Percentiles rank a stretch among this genome's conserved stretches.
These are phyloP conservation scores for Hymenochaete sp. DNA, from an alignment of 1,284 basidiomycete species.

Conservation along the genomic window DNA sequence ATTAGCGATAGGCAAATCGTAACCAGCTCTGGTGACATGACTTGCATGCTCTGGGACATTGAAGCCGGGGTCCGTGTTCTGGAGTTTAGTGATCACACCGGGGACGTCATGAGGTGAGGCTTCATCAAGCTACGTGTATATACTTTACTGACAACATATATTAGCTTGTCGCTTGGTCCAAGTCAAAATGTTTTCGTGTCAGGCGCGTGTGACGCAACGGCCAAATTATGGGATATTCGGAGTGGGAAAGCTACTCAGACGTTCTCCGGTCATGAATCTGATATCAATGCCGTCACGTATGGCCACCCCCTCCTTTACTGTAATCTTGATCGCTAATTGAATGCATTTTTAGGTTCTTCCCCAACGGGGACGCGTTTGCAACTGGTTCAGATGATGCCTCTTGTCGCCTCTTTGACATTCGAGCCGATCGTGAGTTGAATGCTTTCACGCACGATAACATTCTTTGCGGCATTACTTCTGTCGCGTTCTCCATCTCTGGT, in stretches of 20 bases:
- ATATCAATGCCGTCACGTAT: conserved; percentile 97
- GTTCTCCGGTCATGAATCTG: conserved; percentile 97
- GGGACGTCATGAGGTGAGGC: conserved; percentile 94
- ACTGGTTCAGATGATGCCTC: conserved; percentile 99
- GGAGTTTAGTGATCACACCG: conserved; percentile 98
- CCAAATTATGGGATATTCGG: conserved; percentile 98
- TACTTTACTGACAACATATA: conserved; percentile 10
- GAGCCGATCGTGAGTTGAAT: conserved; percentile 95
- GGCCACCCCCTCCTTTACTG: conserved; percentile 23
- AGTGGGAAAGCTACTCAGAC: conserved; percentile 96
- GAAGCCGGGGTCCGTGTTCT: conserved; percentile 91
- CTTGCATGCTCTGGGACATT: conserved; percentile 99
- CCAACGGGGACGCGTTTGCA: conserved; percentile 96
- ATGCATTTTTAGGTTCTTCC: conserved; percentile 80
- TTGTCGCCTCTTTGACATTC: conserved; percentile 95
- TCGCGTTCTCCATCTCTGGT: conserved; percentile 95
- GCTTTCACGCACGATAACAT: conserved; percentile 98
- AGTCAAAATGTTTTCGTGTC: conserved; percentile 96
- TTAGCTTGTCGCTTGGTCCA: conserved; percentile 85
- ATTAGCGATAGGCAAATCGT: conserved; percentile 98
- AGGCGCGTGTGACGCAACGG: conserved; percentile 95
- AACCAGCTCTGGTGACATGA: conserved; percentile 97
- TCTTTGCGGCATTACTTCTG: conserved; percentile 95
- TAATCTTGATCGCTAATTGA: conserved; percentile 15
- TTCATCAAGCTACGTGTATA: conserved; percentile 8